Percentiles rank a stretch among this genome's conserved stretches.
Evolutionary conservation across 805 yeast species (phyloP).

Genomic region (Saccharomycopsis sp.): DNA sequence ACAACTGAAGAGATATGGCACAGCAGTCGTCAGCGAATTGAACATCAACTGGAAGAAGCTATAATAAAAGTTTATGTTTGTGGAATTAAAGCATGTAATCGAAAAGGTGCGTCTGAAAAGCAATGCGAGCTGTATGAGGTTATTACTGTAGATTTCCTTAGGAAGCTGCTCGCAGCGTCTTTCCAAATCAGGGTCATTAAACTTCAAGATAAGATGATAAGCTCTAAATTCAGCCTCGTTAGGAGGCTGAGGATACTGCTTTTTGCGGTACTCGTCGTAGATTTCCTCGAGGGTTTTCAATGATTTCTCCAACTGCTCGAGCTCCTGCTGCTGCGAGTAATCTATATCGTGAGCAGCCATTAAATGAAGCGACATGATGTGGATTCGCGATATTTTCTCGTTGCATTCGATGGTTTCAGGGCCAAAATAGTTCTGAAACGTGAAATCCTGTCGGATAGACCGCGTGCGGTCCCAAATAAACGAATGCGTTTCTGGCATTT

Average conservation of each 20-base stretch:
- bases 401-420: slow-evolving; percentile 91
- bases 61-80: slow-evolving; percentile 47
- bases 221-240: slow-evolving; percentile 94
- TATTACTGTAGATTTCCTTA: slow-evolving; percentile 41
- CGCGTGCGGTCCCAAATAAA: slow-evolving; percentile 97
- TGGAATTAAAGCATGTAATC: slow-evolving; percentile 45
- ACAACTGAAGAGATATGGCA: slow-evolving; percentile 67
- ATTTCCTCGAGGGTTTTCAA: slow-evolving; percentile 83
- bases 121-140: slow-evolving; percentile 62
- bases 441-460: slow-evolving; percentile 93
- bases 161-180: slow-evolving; percentile 70
- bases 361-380: slow-evolving; percentile 69
- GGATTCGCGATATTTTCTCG: slow-evolving; percentile 86
- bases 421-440: slow-evolving; percentile 89
- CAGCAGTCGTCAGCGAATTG: slow-evolving; percentile 27
- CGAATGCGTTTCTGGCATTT: slow-evolving; percentile 78
- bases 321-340: slow-evolving; percentile 89
- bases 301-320: slow-evolving; percentile 90
- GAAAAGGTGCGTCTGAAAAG: slow-evolving; percentile 60
- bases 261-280: slow-evolving; percentile 69
- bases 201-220: slow-evolving; percentile 71
- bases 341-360: slow-evolving; percentile 69
- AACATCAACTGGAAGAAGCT: slow-evolving; percentile 57
- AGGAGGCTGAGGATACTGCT: slow-evolving; percentile 55
- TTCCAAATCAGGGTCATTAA: slow-evolving; percentile 81